A percentile compares a stretch with the other conserved stretches of the same genome.
Evolutionary conservation across 2,329 filamentous ascomycete genomes (phyloP).

Genomic region (Macroventuria anomochaeta): DNA sequence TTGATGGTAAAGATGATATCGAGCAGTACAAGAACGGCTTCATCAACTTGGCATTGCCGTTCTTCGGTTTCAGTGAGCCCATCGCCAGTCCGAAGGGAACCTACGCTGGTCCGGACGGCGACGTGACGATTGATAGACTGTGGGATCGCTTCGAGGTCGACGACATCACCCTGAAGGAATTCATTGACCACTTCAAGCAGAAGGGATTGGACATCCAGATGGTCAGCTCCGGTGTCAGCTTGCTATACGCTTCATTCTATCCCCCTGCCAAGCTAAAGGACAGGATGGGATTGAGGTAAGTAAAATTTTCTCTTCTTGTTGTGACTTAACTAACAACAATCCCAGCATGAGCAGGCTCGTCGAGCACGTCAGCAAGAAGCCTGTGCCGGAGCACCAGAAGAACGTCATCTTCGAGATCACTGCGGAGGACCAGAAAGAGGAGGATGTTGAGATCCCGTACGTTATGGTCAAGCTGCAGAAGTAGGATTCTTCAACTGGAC

Average conservation of each 20-base stretch:
- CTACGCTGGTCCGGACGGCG: constrained; percentile 78
- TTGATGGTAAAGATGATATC: constrained; percentile 94
- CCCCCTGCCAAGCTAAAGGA: constrained; percentile 83
- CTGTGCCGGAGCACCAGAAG: constrained; percentile 87
- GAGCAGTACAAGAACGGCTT: constrained; percentile 99
- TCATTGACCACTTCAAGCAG: constrained; percentile 80
- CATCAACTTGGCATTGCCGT: constrained; percentile 92
- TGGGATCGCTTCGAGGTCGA: constrained; percentile 97
- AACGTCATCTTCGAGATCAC: constrained; percentile 96
- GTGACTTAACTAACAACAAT: constrained; percentile 29
- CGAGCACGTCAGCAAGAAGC: constrained; percentile 88
- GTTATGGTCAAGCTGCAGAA: constrained; percentile 79
- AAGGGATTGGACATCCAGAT: constrained; percentile 84
- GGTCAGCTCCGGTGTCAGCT: constrained; percentile 95
- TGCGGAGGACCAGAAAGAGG: constrained; percentile 83
- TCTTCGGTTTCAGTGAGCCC: constrained; percentile 98
- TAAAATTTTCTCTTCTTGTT: too few species aligned
- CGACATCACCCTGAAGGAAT: constrained; percentile 82
- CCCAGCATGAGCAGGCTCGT: constrained; percentile 84
- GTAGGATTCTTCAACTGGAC: background rate
- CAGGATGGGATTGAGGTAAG: constrained; percentile 72
- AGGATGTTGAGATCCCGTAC: constrained; percentile 97
- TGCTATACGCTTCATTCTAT: constrained; percentile 95
- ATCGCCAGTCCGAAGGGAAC: constrained; percentile 92
- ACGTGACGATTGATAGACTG: constrained; percentile 88